phyloP scores from a whole-genome alignment of 495 filamentous ascomycete genomes.

The Aspergillus olivimuriae region DNA sequence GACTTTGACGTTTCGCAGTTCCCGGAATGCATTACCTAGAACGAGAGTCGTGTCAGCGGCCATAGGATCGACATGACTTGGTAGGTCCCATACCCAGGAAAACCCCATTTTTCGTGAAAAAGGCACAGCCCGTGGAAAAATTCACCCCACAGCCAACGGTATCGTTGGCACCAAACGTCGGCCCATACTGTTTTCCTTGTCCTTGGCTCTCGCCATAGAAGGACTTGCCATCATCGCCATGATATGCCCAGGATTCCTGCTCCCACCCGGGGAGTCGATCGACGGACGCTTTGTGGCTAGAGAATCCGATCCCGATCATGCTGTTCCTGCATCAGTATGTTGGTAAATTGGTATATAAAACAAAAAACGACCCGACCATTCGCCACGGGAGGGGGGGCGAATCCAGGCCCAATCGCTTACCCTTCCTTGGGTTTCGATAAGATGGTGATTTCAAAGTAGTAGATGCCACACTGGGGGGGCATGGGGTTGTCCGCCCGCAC shows the following conservation, averaged over 20 bases:
- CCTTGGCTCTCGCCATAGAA: constrained; percentile 63
- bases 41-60: not conserved
- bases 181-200: constrained; percentile 70
- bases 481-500: constrained; percentile 84
- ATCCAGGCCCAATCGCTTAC: constrained; percentile 42
- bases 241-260: constrained; percentile 92
- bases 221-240: constrained; percentile 89
- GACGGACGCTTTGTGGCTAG: constrained; percentile 64
- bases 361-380: not conserved
- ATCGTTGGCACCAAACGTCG: constrained; percentile 67
- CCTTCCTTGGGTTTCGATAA: constrained; percentile 79
- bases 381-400: not conserved
- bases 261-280: constrained; percentile 91
- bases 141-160: constrained; percentile 91
- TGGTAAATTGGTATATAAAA: too few relatives aligned
- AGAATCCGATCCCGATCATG: constrained; percentile 87
- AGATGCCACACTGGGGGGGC: constrained; percentile 87
- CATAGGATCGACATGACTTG: not conserved
- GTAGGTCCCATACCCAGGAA: constrained; percentile 56
- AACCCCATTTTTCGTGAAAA: constrained; percentile 92
- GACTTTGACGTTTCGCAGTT: constrained; percentile 61
- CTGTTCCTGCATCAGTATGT: constrained; percentile 29
- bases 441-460: constrained; percentile 94
- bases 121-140: constrained; percentile 77
- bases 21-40: constrained; percentile 74